These are phyloP conservation scores for Athelia sp. DNA, from an alignment of 1,284 basidiomycete genomes.

Conservation along the genomic window DNA sequence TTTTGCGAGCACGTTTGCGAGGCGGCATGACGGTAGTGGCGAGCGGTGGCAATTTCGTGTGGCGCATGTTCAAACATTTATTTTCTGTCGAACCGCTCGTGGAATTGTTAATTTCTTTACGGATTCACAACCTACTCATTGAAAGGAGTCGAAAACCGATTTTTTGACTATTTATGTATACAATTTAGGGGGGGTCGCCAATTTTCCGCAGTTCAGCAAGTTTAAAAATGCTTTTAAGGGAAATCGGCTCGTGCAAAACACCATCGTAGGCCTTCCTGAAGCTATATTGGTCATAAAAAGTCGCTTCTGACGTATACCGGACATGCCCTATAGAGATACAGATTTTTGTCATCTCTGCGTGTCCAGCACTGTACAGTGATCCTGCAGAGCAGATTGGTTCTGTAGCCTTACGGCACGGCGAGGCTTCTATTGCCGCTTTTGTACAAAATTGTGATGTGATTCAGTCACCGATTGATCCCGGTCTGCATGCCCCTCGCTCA, in stretches of 20 bases:
- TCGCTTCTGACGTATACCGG: neutral
- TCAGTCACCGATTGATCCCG: no score
- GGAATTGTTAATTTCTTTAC: neutral
- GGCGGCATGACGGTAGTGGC: neutral
- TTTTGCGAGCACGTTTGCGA: neutral
- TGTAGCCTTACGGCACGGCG: no score
- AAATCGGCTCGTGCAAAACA: neutral
- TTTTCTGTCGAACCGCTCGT: neutral
- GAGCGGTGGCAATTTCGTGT: neutral
- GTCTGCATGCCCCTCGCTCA: no score
- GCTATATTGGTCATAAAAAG: no score
- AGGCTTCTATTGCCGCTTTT: no score
- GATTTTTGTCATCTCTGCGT: neutral
- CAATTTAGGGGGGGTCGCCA: neutral
- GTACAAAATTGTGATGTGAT: no score
- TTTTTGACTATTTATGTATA: neutral
- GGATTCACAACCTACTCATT: neutral
- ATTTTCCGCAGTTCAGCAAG: neutral
- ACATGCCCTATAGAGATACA: neutral
- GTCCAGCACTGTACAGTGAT: conserved; percentile 1
- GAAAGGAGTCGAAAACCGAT: neutral
- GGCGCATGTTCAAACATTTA: no score
- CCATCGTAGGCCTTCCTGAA: neutral
- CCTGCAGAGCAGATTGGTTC: no score
- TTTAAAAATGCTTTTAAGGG: neutral